These are phyloP conservation scores for Sporothrix globosa DNA, from an alignment of 2,329 filamentous ascomycete species.

Conservation along the genomic window DNA sequence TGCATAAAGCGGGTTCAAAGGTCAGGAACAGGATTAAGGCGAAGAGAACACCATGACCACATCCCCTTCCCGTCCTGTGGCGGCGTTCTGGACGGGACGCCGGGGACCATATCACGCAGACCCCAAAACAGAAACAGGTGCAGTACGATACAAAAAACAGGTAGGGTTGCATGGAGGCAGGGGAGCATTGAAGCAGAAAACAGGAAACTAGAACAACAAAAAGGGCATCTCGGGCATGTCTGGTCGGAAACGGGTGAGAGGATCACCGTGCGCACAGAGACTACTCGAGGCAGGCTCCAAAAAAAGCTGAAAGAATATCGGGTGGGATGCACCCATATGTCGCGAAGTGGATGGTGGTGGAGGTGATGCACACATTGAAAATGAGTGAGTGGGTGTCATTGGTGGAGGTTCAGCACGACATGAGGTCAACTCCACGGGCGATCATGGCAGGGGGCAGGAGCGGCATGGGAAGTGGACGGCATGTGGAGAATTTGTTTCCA, in stretches of 20 bases:
- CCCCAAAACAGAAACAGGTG: too few species aligned
- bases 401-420: background rate
- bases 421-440: constrained; percentile 7
- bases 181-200: background rate
- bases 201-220: background rate
- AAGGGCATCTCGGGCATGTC: background rate
- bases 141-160: too few species aligned
- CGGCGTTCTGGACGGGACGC: background rate
- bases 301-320: constrained; percentile 6
- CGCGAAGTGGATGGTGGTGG: background rate
- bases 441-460: constrained; percentile 8
- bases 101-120: background rate
- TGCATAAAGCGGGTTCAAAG: background rate
- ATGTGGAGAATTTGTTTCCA: constrained; percentile 20
- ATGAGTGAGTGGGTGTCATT: background rate
- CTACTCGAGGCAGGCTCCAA: constrained; percentile 14
- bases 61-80: background rate
- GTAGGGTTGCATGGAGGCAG: background rate
- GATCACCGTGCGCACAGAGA: constrained; percentile 20
- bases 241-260: constrained; percentile 3
- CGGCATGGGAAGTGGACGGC: constrained; percentile 24
- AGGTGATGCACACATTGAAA: background rate
- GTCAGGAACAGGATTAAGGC: background rate
- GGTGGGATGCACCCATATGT: background rate
- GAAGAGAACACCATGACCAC: background rate